Percentiles rank a stretch among this genome's conserved stretches.
These are phyloP conservation scores for Boletellus dicymbophilus DNA, from an alignment of 1,284 basidiomycete species.

Conservation along the genomic window DNA sequence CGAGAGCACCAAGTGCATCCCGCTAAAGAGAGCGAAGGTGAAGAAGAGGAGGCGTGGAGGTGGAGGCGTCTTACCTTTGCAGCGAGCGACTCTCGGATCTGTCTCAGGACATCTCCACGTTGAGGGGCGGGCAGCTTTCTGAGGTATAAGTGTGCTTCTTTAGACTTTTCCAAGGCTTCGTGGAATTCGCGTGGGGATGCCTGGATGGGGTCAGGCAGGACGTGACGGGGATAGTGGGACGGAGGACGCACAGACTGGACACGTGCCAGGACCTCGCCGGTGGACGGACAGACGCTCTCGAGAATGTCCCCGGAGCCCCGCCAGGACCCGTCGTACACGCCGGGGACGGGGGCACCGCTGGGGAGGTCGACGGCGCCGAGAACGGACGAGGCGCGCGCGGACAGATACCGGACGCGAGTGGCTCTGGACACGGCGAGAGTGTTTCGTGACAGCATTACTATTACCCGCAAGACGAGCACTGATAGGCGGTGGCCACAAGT, in stretches of 20 bases:
- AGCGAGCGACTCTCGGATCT: slow-evolving; percentile 84
- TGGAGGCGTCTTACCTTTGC: slow-evolving; percentile 55
- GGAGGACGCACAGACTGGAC: slow-evolving; percentile 57
- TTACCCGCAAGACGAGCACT: no score
- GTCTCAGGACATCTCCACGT: slow-evolving; percentile 86
- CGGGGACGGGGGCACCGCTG: slow-evolving; percentile 51
- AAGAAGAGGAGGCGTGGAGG: not conserved
- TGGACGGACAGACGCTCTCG: slow-evolving; percentile 72
- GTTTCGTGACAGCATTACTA: slow-evolving; percentile 31
- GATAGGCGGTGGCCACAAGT: no score
- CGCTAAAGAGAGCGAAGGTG: slow-evolving; percentile 44
- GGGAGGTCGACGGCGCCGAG: slow-evolving; percentile 66
- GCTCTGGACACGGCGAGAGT: not conserved
- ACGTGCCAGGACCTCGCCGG: slow-evolving; percentile 72
- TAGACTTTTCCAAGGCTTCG: slow-evolving; percentile 58
- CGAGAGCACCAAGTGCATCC: slow-evolving; percentile 79
- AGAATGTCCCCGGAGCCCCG: slow-evolving; percentile 71
- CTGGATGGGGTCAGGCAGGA: slow-evolving; percentile 28
- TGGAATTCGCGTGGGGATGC: slow-evolving; percentile 73
- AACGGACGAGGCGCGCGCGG: slow-evolving; percentile 63
- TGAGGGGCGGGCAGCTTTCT: slow-evolving; percentile 83
- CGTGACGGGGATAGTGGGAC: not conserved
- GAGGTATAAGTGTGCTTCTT: slow-evolving; percentile 73
- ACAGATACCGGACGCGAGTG: slow-evolving; percentile 41
- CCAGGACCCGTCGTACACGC: slow-evolving; percentile 82